Evolutionary conservation across 306 rosid species (phyloP).

Genomic region (Cicer pinnatifidum): DNA sequence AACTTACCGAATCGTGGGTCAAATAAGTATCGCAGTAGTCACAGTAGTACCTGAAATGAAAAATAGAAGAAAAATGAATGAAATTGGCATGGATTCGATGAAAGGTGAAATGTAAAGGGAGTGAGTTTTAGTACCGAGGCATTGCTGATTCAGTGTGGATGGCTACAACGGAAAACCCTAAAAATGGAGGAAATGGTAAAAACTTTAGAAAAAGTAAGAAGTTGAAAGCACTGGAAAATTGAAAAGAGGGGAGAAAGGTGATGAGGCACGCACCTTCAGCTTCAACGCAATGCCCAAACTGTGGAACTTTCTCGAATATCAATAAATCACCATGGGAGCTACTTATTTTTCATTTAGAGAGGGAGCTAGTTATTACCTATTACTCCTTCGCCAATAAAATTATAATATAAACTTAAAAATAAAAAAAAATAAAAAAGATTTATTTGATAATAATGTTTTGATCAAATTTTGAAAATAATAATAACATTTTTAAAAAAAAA

Average conservation of each 20-base stretch:
- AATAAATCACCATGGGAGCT: too few species aligned
- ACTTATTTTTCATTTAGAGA: too few species aligned
- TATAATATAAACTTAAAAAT: too few species aligned
- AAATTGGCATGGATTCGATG: not conserved
- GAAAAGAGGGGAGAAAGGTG: not conserved
- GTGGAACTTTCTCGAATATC: not conserved
- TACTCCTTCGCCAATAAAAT: too few species aligned
- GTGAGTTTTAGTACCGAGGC: slow-evolving; percentile 45
- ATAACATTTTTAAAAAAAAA: too few species aligned
- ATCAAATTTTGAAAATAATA: too few species aligned
- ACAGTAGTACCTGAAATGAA: slow-evolving; percentile 67
- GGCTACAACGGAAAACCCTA: slow-evolving; percentile 24
- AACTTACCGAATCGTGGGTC: slow-evolving; percentile 83
- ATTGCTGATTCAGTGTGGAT: slow-evolving; percentile 19
- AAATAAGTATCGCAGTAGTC: slow-evolving; percentile 88
- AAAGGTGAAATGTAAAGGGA: not conserved
- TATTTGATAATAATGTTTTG: too few species aligned
- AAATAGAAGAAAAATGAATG: not conserved
- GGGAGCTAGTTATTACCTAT: too few species aligned
- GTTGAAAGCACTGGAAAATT: not conserved
- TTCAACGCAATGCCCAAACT: not conserved
- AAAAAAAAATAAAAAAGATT: too few species aligned
- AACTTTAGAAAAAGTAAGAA: not conserved
- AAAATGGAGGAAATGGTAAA: slow-evolving; percentile 15
- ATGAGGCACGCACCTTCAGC: not conserved